Evolutionary conservation across 1,284 basidiomycete species (phyloP).

Genomic region (Sporisorium sorghi): DNA sequence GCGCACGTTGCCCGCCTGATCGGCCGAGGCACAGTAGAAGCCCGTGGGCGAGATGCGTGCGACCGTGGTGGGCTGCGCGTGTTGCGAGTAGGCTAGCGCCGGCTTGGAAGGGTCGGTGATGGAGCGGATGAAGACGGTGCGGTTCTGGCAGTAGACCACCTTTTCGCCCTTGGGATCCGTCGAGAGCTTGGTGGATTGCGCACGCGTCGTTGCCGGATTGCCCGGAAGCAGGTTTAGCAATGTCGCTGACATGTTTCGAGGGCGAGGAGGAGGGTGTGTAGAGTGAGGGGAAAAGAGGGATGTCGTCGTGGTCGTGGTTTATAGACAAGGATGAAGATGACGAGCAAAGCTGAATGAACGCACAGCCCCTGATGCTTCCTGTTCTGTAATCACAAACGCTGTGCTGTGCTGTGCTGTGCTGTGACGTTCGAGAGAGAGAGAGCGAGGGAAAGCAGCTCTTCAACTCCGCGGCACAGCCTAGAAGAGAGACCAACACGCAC

Average conservation of each 20-base stretch:
- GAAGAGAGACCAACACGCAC: not conserved
- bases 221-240: slow-evolving; percentile 41
- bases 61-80: slow-evolving; percentile 85
- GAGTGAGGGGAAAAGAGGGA: not conserved
- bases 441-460: not conserved
- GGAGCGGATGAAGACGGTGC: slow-evolving; percentile 75
- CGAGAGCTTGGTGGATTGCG: slow-evolving; percentile 82
- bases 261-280: not conserved
- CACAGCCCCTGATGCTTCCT: slow-evolving; percentile 9
- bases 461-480: slow-evolving; percentile 9
- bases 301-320: slow-evolving; percentile 3
- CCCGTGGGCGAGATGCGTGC: slow-evolving; percentile 93
- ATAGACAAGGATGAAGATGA: not conserved
- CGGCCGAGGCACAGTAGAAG: slow-evolving; percentile 87
- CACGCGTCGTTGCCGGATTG: slow-evolving; percentile 72
- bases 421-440: slow-evolving; percentile 1
- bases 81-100: slow-evolving; percentile 77
- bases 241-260: slow-evolving; percentile 47
- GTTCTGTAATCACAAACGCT: not conserved
- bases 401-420: not conserved
- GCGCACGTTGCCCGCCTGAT: slow-evolving; percentile 72
- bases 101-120: slow-evolving; percentile 70
- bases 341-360: too few species aligned
- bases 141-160: slow-evolving; percentile 86
- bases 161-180: slow-evolving; percentile 77